Percentiles rank a stretch among this genome's conserved stretches.
These are phyloP conservation scores for Boletus rubescentipes DNA, from an alignment of 768 basidiomycete species.

Conservation along the genomic window DNA sequence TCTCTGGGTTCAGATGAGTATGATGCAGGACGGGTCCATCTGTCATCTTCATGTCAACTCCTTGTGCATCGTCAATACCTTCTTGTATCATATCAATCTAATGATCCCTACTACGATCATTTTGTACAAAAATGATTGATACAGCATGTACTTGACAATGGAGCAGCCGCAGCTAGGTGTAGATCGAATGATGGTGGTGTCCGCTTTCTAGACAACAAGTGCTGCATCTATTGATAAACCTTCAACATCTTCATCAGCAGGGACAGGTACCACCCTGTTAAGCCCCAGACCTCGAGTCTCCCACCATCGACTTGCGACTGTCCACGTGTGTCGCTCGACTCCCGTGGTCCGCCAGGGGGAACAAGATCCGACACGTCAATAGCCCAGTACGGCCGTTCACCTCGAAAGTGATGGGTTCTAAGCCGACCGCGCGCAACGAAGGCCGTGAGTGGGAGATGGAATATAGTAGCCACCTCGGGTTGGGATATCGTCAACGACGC, in stretches of 20 bases:
- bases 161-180: neutral
- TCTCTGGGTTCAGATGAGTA: slow-evolving; percentile 12
- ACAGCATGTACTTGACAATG: neutral
- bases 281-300: slow-evolving; percentile 73
- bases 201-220: neutral
- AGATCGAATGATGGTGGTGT: neutral
- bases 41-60: slow-evolving; percentile 16
- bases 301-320: slow-evolving; percentile 45
- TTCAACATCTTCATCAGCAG: slow-evolving; percentile 56
- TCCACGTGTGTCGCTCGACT: slow-evolving; percentile 32
- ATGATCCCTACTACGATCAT: slow-evolving; percentile 4
- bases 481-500: slow-evolving; percentile 50
- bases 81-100: slow-evolving; percentile 27
- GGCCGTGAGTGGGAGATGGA: slow-evolving; percentile 66
- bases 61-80: slow-evolving; percentile 17
- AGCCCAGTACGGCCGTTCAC: slow-evolving; percentile 54
- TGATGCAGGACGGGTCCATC: slow-evolving; percentile 13
- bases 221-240: slow-evolving; percentile 39
- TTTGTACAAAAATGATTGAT: neutral
- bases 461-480: slow-evolving; percentile 64
- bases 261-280: slow-evolving; percentile 82
- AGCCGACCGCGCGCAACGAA: slow-evolving; percentile 49
- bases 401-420: slow-evolving; percentile 55
- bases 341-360: slow-evolving; percentile 29
- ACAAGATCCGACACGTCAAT: slow-evolving; percentile 64